Base-by-base conservation (phyloP, 202 grass and related monocot genomes). In the Hordeum pubiflorum region DNA sequence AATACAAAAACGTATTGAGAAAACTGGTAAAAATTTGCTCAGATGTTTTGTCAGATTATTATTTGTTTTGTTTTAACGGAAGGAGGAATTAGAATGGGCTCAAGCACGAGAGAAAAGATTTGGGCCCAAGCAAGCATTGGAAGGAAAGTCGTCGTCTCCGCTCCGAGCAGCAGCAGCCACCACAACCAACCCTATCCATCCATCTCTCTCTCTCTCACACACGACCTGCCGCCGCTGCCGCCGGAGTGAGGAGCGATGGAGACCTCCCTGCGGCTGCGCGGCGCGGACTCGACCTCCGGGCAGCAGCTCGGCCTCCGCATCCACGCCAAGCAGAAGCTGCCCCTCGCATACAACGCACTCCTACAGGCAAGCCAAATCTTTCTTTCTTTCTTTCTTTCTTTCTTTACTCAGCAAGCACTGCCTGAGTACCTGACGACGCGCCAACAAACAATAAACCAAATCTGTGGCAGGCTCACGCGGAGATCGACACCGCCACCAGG, bases 291-390 rank as follows among this genome's bases (percentile, higher is more conserved):
- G 61, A 10, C 58, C 11, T 33, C 58, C 76, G 46, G 63, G 46
- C 58, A 17, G 58, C 64, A 68, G 34, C 34, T 7, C 2, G 68
- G 76, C 86, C 92, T 94, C 38, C 83, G 88, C 40, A 89, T 97
- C 84, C 94, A 94, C 78, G 92, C 90, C 63, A 97, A 97, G 82
- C 88, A 97, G 88, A 94, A 89, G 86, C 75, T 97, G 54, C 76
- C 71, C 78, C 60, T 97, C 58, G 68, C 78, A 36, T 82, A 77
- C 78, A 82, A 84, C 58, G 83, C 83, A 6, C 86, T 92, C 26
- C 65, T 97, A 32, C 91, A 97, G 94, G 94, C 85, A 37, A 4
- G 31, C 3, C 2, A 20, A 41, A 41, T 4, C 41, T 4, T 41
- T 41, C 40, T 43, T 14, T 36, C 33, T 36, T 15, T 46, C 29